Conservation (phyloP, 768 basidiomycete genomes). For the Hericium rajendrae region DNA sequence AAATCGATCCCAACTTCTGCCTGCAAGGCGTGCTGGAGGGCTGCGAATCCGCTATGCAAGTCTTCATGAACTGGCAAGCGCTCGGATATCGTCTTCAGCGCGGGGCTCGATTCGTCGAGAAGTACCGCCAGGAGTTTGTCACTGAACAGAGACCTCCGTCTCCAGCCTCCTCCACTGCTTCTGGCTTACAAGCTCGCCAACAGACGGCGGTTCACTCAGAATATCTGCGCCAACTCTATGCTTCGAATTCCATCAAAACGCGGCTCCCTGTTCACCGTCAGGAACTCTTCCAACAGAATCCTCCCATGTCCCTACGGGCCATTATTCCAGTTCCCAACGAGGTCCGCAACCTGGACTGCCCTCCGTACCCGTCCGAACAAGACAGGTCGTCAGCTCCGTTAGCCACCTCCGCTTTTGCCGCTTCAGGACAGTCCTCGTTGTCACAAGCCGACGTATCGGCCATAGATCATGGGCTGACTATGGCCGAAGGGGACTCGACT, state of each 20-base stretch:
- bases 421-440: too few species aligned
- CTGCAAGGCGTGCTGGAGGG: not conserved
- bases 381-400: not conserved
- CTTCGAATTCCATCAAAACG: not conserved
- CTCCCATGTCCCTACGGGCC: not conserved
- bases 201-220: too few species aligned
- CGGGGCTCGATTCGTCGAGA: not conserved
- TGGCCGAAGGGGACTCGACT: too few species aligned
- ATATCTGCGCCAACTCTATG: too few species aligned
- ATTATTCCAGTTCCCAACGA: too few species aligned
- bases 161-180: too few species aligned
- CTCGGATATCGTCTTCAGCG: not conserved
- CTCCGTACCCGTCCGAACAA: not conserved
- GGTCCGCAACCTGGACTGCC: too few species aligned
- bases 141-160: not conserved
- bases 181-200: too few species aligned
- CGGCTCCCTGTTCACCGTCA: not conserved
- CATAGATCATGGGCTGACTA: too few species aligned
- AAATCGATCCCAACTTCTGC: not conserved
- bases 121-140: not conserved
- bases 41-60: not conserved
- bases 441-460: too few species aligned
- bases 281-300: not conserved
- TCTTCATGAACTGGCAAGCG: not conserved
- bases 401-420: too few species aligned